Percentiles rank a stretch among this genome's conserved stretches.
Evolutionary conservation across 2,329 filamentous ascomycete species (phyloP).

Genomic region (Pseudogymnoascus sp.): DNA sequence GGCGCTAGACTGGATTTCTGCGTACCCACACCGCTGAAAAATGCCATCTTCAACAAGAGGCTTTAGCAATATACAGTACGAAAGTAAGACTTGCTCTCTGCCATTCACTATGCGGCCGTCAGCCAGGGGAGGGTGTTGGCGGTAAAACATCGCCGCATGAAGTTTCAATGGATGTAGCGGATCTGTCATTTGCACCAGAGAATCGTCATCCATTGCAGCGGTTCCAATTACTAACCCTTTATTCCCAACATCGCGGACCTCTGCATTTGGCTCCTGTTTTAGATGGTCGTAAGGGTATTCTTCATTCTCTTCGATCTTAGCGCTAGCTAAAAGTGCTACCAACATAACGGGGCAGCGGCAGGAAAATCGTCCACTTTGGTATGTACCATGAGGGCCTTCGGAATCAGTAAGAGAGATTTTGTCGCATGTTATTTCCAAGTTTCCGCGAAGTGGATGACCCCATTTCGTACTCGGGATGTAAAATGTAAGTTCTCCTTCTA

Average conservation of each 20-base stretch:
- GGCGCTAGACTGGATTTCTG: background rate
- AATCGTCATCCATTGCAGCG: background rate
- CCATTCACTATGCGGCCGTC: background rate
- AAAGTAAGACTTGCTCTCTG: background rate
- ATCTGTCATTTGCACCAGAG: background rate
- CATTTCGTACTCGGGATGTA: background rate
- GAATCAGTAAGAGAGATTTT: background rate
- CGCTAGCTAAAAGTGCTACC: background rate
- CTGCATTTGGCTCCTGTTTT: background rate
- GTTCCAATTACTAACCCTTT: background rate
- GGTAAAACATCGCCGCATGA: background rate
- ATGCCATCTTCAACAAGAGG: background rate
- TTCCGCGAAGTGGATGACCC: background rate
- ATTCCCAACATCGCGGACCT: background rate
- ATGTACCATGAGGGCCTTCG: background rate
- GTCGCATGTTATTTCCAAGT: background rate
- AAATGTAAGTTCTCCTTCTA: background rate
- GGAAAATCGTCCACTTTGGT: background rate
- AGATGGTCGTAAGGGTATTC: background rate
- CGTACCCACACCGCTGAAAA: background rate
- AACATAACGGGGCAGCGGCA: background rate
- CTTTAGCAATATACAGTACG: background rate
- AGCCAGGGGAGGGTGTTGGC: background rate
- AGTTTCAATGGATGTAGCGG: background rate
- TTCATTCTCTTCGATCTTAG: background rate